Evolutionary conservation across 345 rosid genomes (phyloP).

Genomic region (Ailanthus altissimus): DNA sequence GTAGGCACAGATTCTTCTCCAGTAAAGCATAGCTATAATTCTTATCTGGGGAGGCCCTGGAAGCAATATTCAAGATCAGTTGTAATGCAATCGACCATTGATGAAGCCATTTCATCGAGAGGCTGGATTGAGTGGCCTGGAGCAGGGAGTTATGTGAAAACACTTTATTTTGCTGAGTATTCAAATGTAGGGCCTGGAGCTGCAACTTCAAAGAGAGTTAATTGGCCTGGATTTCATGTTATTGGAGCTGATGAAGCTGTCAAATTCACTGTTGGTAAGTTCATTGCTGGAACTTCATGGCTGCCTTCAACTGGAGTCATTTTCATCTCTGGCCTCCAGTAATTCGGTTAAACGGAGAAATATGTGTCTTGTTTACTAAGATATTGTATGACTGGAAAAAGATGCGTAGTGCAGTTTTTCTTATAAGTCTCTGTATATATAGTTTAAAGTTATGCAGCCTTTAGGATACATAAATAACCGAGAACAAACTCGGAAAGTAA

Average conservation of each 20-base stretch:
- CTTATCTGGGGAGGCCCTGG: constrained; percentile 88
- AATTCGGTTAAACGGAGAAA: not conserved
- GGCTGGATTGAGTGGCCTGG: constrained; percentile 88
- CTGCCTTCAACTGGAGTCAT: constrained; percentile 63
- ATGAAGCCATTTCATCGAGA: constrained; percentile 39
- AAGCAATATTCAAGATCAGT: constrained; percentile 64
- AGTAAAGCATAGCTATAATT: constrained; percentile 31
- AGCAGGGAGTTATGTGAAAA: constrained; percentile 26
- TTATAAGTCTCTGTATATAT: not conserved
- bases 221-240: constrained; percentile 55
- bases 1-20: constrained; percentile 36
- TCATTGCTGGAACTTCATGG: constrained; percentile 57
- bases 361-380: no score
- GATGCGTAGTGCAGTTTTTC: not conserved
- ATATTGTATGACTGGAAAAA: no score
- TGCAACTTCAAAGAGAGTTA: constrained; percentile 39
- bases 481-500: not conserved
- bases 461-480: not conserved
- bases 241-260: constrained; percentile 44
- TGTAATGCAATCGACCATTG: constrained; percentile 68
- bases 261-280: constrained; percentile 44
- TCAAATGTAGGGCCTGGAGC: constrained; percentile 52
- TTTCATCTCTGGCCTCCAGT: constrained; percentile 49
- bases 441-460: not conserved
- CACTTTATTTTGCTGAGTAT: constrained; percentile 55